Percentiles rank a stretch among this genome's conserved stretches.
Conservation (phyloP, 495 filamentous ascomycete genomes). For the Neurospora sp. region DNA sequence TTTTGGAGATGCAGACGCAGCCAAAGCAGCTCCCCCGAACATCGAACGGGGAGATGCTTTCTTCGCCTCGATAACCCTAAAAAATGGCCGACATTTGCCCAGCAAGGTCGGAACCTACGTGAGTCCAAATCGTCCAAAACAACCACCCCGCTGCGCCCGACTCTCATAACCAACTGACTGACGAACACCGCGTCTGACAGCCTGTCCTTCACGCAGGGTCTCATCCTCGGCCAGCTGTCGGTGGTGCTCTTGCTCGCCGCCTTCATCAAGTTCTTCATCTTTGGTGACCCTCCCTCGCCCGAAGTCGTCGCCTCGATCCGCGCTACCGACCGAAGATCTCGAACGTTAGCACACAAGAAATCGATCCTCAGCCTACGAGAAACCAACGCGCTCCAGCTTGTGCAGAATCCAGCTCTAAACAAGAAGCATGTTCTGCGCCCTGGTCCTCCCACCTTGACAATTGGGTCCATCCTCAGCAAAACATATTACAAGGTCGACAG, state of each 20-base stretch:
- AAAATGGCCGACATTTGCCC: constrained; percentile 27
- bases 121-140: constrained; percentile 9
- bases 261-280: constrained; percentile 99
- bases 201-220: constrained; percentile 84
- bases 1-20: background rate
- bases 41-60: background rate
- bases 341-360: constrained; percentile 56
- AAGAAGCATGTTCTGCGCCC: constrained; percentile 67
- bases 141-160: background rate
- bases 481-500: constrained; percentile 96
- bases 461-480: constrained; percentile 84
- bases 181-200: constrained; percentile 30
- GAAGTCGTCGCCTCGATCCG: constrained; percentile 60
- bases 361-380: constrained; percentile 50
- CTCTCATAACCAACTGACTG: background rate
- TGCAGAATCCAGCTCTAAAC: constrained; percentile 38
- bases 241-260: constrained; percentile 80
- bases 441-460: constrained; percentile 54
- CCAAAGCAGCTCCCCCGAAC: background rate
- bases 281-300: constrained; percentile 80
- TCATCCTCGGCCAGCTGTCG: constrained; percentile 86
- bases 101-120: constrained; percentile 37
- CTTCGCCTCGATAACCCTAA: background rate
- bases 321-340: constrained; percentile 55
- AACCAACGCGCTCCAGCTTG: constrained; percentile 29